Evolutionary conservation across 78 protist genomes (phyloP).

Genomic region (Chrysochromulina parva): DNA sequence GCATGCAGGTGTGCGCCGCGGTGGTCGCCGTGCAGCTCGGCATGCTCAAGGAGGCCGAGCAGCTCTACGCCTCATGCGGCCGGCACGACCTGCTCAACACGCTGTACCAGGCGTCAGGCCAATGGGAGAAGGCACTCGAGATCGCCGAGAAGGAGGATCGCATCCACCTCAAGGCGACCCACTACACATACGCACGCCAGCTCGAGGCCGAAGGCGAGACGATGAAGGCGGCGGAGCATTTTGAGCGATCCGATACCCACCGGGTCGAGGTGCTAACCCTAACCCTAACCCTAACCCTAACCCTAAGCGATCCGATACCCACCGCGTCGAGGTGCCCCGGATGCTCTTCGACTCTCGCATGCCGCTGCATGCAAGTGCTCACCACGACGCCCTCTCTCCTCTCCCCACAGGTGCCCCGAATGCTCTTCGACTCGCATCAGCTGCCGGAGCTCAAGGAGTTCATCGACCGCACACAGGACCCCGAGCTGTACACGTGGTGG

Average conservation of each 20-base stretch:
- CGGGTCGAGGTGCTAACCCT: too few species aligned
- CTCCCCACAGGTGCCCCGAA: conserved; percentile 58
- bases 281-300: too few species aligned
- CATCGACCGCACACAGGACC: background rate
- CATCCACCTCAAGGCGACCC: conserved; percentile 59
- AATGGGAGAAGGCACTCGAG: conserved; percentile 61
- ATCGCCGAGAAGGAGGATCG: conserved; percentile 64
- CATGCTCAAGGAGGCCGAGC: conserved; percentile 27
- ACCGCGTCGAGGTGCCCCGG: conserved; percentile 12
- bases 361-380: too few species aligned
- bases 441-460: conserved; percentile 34
- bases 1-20: conserved; percentile 37
- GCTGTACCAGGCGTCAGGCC: conserved; percentile 57
- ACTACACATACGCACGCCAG: conserved; percentile 33
- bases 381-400: too few species aligned
- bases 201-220: conserved; percentile 59
- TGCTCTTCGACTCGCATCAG: conserved; percentile 35
- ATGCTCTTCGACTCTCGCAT: too few species aligned
- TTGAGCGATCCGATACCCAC: conserved; percentile 46
- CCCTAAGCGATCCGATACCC: conserved; percentile 44
- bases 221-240: conserved; percentile 27
- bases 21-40: conserved; percentile 72
- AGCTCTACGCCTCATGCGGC: conserved; percentile 39
- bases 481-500: conserved; percentile 61
- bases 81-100: conserved; percentile 70